These are phyloP conservation scores for Apiotrichum gracile DNA, from an alignment of 1,284 basidiomycete genomes.

Conservation along the genomic window DNA sequence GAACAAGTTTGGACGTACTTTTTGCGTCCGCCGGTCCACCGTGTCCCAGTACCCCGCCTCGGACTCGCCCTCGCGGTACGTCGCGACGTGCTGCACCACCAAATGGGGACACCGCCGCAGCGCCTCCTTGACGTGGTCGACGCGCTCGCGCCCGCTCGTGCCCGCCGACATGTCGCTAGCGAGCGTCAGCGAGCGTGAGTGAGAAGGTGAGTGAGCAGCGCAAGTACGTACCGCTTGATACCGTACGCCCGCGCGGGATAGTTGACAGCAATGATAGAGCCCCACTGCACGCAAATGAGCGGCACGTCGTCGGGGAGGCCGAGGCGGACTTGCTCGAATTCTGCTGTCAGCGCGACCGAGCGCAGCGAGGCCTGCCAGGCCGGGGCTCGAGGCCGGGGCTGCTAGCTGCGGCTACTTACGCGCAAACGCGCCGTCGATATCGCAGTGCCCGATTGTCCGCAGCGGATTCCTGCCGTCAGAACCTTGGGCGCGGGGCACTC, in stretches of 20 bases:
- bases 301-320: conserved; percentile 65
- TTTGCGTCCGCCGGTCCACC: conserved; percentile 82
- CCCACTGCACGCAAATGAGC: conserved; percentile 91
- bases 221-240: conserved; percentile 58
- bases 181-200: neutral
- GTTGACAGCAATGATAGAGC: conserved; percentile 82
- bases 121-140: conserved; percentile 59
- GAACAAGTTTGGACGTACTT: conserved; percentile 55
- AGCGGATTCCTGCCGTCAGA: conserved; percentile 32
- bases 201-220: conserved; percentile 49
- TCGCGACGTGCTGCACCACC: conserved; percentile 85
- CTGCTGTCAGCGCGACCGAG: conserved; percentile 27
- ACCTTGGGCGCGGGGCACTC: neutral
- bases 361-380: too few species aligned
- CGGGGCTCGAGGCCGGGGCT: too few species aligned
- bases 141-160: too few species aligned
- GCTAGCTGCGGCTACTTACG: conserved; percentile 22
- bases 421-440: conserved; percentile 89
- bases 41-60: conserved; percentile 86
- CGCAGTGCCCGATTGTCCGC: conserved; percentile 73
- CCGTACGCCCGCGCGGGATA: conserved; percentile 88
- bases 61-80: conserved; percentile 73
- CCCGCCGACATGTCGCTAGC: neutral
- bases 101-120: conserved; percentile 79
- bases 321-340: conserved; percentile 81